Evolutionary conservation across 2,329 filamentous ascomycete species (phyloP), one percentile per base, ranked within the genome.

Genomic region (Trichoderma arundinaceum): DNA sequence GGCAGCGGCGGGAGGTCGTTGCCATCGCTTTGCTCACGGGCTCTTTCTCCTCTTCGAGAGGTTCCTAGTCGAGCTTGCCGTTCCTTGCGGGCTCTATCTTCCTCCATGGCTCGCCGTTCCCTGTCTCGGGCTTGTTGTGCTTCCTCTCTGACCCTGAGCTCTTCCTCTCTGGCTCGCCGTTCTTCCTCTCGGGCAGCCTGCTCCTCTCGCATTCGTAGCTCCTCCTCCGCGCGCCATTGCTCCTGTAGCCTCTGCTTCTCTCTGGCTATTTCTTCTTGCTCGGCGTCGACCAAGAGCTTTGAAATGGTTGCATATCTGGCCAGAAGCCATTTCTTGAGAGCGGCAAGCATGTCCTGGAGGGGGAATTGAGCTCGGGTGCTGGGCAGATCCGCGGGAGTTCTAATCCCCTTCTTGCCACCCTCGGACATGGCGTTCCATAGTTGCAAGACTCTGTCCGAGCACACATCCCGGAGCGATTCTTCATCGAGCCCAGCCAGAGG

Each of bases 391-490:
- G 54, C 28, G 28, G 44, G 44, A 41, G 39, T 59, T 52, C 49
- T 54, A 52, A 54, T 53, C 53, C 15, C 28, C 33, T 22, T 44
- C 28, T 52, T 19, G 19, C 33, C 35, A 22, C 13, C 28, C n/a
- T 44, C 35, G 13, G 65, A 58, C 48, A 56, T 44, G 1, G 53
- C 39, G 13, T 39, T 41, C 43, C 43, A 60, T 15, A 74, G 67
- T 1, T 68, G 33, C 6, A 63, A 54, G 10, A 75, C 71, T 58
- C 75, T 72, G 22, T 58, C 60, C 46, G 69, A 68, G 54, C 70
- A 71, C 54, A 76, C 61, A 44, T 71, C 57, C 39, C 72, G 67
- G 19, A 69, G 43, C 13, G 67, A 19, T 48, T 70, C 51, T 28
- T 63, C 38, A 19, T 62, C 19, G 44, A 56, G 51, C 7, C 66